These are phyloP conservation scores for Lachancea quebecensis DNA, from an alignment of 805 yeast species.

Conservation along the genomic window DNA sequence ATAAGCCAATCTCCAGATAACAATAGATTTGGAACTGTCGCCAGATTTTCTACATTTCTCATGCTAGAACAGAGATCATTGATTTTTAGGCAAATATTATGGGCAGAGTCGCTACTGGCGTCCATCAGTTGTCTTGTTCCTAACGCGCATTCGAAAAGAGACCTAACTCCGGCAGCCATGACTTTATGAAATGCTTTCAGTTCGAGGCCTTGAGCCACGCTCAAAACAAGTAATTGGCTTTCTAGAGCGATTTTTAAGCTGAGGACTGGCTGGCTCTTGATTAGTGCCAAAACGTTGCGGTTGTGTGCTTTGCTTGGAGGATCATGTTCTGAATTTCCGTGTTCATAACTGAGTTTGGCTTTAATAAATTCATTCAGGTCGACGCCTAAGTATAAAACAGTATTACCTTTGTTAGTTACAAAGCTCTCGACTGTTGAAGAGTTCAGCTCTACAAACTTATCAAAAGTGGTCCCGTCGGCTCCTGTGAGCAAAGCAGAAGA, in stretches of 20 bases:
- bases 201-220: constrained; percentile 25
- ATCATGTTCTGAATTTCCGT: too few species aligned
- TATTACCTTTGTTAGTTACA: constrained; percentile 5
- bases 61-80: constrained; percentile 62
- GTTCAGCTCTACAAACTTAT: neutral
- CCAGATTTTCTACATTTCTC: constrained; percentile 58
- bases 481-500: neutral
- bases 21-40: constrained; percentile 60
- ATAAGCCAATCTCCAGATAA: constrained; percentile 47
- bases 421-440: neutral
- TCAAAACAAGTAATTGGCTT: constrained; percentile 31
- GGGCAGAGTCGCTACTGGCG: constrained; percentile 32
- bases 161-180: constrained; percentile 56
- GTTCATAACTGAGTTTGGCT: too few species aligned
- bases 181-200: constrained; percentile 53
- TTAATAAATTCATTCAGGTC: too few species aligned
- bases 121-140: constrained; percentile 7
- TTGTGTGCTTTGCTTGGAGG: neutral
- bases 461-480: neutral
- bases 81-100: constrained; percentile 52
- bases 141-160: constrained; percentile 51
- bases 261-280: constrained; percentile 38
- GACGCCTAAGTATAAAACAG: too few species aligned
- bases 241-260: constrained; percentile 19
- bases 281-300: constrained; percentile 26